Conservation (phyloP, 176 grass and related monocot genomes). For the Eleusine indica region DNA sequence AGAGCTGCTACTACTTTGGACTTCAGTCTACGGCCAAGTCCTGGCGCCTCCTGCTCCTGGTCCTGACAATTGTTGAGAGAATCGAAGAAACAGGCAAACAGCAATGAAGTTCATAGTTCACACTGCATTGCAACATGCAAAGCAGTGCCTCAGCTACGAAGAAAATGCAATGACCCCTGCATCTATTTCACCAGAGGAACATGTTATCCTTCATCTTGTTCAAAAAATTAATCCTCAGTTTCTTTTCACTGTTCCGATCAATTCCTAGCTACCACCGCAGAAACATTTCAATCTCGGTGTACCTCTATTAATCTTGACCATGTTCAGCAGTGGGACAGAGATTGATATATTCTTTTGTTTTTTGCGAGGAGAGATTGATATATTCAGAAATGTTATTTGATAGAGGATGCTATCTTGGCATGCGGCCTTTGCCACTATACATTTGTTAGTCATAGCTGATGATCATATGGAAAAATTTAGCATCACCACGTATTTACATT, state of each 20-base stretch:
- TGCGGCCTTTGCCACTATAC: background rate
- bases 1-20: background rate
- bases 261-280: too few species aligned
- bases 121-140: background rate
- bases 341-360: background rate
- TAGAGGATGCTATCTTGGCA: background rate
- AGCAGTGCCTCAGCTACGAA: background rate
- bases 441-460: background rate
- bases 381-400: background rate
- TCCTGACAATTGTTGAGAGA: background rate
- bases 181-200: background rate
- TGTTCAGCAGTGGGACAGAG: background rate
- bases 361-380: too few species aligned
- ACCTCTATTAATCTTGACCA: too few species aligned
- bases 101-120: background rate
- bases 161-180: background rate
- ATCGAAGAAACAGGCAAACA: background rate
- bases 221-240: too few species aligned
- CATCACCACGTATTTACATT: conserved; percentile 39
- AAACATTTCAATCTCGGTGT: too few species aligned
- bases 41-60: background rate
- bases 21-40: background rate
- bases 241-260: too few species aligned
- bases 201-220: too few species aligned
- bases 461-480: conserved; percentile 33